These are phyloP conservation scores for Sorghum bicolor DNA, from an alignment of 176 grass and related monocot species.

Conservation along the genomic window Sorghum_bicolor_NCBIv3 NC_012876.2:57351001-57351500, in stretches of 20 bases:
- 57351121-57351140: not conserved
- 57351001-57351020: not conserved
- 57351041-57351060: not conserved
- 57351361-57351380: not conserved
- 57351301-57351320: constrained; percentile 50
- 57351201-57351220: constrained; percentile 41
- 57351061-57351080: not conserved
- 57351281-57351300: constrained; percentile 99
- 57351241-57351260: constrained; percentile 99
- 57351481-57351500: constrained; percentile 74
- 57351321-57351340: constrained; percentile 35
- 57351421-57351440: constrained; percentile 24
- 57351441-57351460: constrained; percentile 74
- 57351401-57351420: not conserved
- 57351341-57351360: constrained; percentile 3
- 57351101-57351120: not conserved
- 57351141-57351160: not conserved
- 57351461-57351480: constrained; percentile 71
- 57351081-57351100: not conserved
- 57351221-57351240: constrained; percentile 99
- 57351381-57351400: not conserved
- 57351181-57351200: not conserved
- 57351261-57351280: constrained; percentile 97
- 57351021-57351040: not conserved
- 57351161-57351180: not conserved